Base-by-base conservation (phyloP, 2,329 filamentous ascomycete genomes). In the Polytolypa hystricis region DNA sequence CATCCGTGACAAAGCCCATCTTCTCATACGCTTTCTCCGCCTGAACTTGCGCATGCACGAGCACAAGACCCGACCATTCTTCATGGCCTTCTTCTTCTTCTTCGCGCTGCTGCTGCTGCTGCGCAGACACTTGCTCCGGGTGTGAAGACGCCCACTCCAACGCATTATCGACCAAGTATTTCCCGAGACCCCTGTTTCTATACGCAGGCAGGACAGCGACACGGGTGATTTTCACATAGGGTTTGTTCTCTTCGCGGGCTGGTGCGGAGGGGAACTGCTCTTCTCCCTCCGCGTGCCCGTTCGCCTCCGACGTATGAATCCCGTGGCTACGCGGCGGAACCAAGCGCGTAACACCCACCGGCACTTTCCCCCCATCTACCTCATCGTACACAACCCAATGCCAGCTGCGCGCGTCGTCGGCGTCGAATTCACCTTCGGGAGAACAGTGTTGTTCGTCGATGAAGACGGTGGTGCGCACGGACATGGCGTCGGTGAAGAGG, bases 171-270 rank as follows among this genome's bases (percentile, higher is more conserved):
- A 93, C 73, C 16, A 95, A 64, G 38, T 77, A 61, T 34, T 68
- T 69, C 1, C 74, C 78, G 19, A 39, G 30, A 8, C 75, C 74
- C 42, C 70, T 67, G 1, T 78, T 74, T 19, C 85, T 73, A 53
- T 76, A 84, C 17, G 73, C 66, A 6, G 67, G 61, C 10, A 82
- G 47, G 0, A 91, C 79, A 0, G 84, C 82, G 18, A 95, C 66
- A 1, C 84, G 73, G 4, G 84, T 84, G 2, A 95, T 61, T 61
- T 89, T 93, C 44, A 93, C 67, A 57, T 89, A 93, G 0, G 82
- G 77, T 51, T 93, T 84, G 25, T 67, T 27, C 70, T 75, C 30
- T 57, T 43, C 30, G n/a, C n/a, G n/a, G n/a, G n/a, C n/a, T n/a
- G n/a, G n/a, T 14, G 52, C 38, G 4, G 41, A 40, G n/a, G 47